Base-by-base conservation (phyloP, 108 stramenopile species). In the Parietichytrium sp. region DNA sequence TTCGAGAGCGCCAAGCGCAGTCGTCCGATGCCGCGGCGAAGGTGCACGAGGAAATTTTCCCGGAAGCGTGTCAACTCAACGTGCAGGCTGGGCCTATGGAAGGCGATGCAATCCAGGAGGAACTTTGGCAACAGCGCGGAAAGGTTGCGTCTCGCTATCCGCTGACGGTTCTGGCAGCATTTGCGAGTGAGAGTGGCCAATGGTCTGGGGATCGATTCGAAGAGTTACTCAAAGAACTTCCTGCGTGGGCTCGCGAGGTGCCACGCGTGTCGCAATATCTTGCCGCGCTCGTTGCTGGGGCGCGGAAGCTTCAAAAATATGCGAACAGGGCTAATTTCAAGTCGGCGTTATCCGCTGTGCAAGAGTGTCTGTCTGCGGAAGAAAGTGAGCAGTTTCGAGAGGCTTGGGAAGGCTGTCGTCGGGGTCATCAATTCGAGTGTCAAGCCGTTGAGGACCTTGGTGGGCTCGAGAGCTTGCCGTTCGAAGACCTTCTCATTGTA, bases 341-440 rank as follows among this genome's bases (percentile, higher is more conserved):
- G 61, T 45, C 61, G 42, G 61, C 61, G 38, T 27, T 72, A 25
- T 7, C 6, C 0, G 15, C 20, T 8, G 61, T 72, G 15, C 6
- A 72, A 72, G 3, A 20, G 25, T 7, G 0, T 25, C 20, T 72
- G 2, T 25, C 61, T 7, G 20, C 6, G 20, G 61, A 72, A 45
- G 61, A 72, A 45, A 27, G 15, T 3, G 3, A 47, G 42, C 6
- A 45, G 16, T 72, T 72, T 27, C 15, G 10, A 27, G 6, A 27
- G 15, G 33, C 61, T 8, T 72, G 61, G 61, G 42, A 72, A 6
- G 61, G 6, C 42, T 72, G 61, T 20, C 61, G 61, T 6, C 61
- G 42, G 7, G 61, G 61, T 72, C 61, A 72, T 72, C 61, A 72
- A 42, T 72, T 72, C 2, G 61, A 72, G 20, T 72, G 61, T 42